Evolutionary conservation across 371 early-diverging fungal species (phyloP), one percentile per base, ranked within the genome.

Genomic region (Paraphysoderma sedebokerense): DNA sequence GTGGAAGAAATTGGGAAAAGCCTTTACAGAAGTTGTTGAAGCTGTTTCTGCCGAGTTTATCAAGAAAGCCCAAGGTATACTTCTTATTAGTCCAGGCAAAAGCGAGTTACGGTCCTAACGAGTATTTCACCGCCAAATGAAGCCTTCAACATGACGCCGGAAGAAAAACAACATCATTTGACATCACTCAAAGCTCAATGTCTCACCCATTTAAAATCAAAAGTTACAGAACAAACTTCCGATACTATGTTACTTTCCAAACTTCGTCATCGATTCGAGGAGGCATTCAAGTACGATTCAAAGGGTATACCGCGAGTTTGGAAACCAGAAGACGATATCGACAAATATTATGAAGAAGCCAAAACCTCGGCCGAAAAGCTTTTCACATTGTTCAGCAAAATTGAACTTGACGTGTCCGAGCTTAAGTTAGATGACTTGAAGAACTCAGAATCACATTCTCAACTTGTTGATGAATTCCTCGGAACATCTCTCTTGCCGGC

Each of bases 321-420:
- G 96, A 81, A 76, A 48, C 86, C 90, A 5, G 74, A 75, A 20
- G 95, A 95, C 61, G 88, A 92, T 61, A 92, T 97, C 41, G 96
- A 97, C 54, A 61, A 65, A 22, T 72, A 72, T 44, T 97, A 87
- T 63, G 71, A 71, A 34, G 56, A 56, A 28, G 85, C 92, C 15
- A 73, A 71, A 46, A 74, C 80, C 22, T 72, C 72, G 49, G 75
- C 46, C 15, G 19, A 37, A 65, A 62, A 50, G 54, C 36, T 33
- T 15, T 35, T 40, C 20, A 33, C 15, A 32, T 23, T 31, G 28
- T 42, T 24, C 20, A 19, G 17, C 5, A 9, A 5, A 2, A 32
- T n/a, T n/a, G n/a, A n/a, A n/a, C n/a, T 31, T 8, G 6, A 7
- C 12, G 9, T 42, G 27, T 6, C 5, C 11, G 11, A 17, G 28